Conservation (phyloP, 257 asterid species). For the Linderniella brevidens region DNA sequence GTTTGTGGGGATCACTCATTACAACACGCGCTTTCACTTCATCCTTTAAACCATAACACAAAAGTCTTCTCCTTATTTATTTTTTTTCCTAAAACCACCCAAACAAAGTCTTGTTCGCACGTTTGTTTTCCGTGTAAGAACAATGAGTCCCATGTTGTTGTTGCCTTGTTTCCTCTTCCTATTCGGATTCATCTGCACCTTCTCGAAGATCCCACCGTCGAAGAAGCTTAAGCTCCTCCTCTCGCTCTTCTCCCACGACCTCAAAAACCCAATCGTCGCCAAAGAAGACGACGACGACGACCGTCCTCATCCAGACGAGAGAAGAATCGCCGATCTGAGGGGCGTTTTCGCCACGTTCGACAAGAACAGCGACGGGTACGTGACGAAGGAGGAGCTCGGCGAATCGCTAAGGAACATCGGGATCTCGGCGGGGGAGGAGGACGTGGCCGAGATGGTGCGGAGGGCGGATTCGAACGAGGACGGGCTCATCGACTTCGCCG, state of each 20-base stretch:
- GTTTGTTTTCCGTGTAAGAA: neutral
- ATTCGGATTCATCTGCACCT: conserved; percentile 26
- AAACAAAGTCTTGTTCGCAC: neutral
- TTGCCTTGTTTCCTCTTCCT: conserved; percentile 28
- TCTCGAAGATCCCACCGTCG: conserved; percentile 25
- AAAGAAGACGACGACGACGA: neutral
- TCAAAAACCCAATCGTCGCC: neutral
- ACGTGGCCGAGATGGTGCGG: conserved; percentile 52
- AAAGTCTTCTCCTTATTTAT: neutral
- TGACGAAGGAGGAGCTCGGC: conserved; percentile 50
- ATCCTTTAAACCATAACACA: conserved; percentile 8
- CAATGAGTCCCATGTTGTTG: conserved; percentile 27
- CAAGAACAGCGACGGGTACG: conserved; percentile 61
- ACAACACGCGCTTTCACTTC: conserved; percentile 23
- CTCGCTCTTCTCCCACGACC: conserved; percentile 13
- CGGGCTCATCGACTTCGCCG: conserved; percentile 61
- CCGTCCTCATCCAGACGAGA: no score
- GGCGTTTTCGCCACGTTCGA: conserved; percentile 64
- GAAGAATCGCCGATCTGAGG: conserved; percentile 9
- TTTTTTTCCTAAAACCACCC: neutral
- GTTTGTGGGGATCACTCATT: conserved; percentile 42
- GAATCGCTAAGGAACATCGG: conserved; percentile 58
- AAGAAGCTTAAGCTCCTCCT: conserved; percentile 17
- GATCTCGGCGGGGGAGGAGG: conserved; percentile 34
- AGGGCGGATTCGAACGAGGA: conserved; percentile 56